These are phyloP conservation scores for Skeletonema grethae DNA, from an alignment of 108 stramenopile species.

Conservation along the genomic window DNA sequence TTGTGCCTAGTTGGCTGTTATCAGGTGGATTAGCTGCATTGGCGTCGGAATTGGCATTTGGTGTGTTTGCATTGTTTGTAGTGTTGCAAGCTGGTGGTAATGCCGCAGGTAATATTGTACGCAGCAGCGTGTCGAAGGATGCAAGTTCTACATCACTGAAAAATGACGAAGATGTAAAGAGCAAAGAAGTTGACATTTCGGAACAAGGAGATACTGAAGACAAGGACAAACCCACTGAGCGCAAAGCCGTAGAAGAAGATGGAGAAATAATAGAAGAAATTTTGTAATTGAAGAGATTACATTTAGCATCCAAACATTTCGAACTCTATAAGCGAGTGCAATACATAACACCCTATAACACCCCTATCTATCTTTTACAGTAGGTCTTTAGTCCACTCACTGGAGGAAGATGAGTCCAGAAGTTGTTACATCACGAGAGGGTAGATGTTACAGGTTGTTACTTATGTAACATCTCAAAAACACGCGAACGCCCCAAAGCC, in stretches of 20 bases:
- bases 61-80: slow-evolving; percentile 12
- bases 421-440: too few species aligned
- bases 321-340: too few species aligned
- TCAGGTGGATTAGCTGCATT: slow-evolving; percentile 22
- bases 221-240: background rate
- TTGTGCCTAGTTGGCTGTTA: slow-evolving; percentile 14
- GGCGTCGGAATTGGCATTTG: slow-evolving; percentile 25
- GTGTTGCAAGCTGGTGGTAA: slow-evolving; percentile 12
- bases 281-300: background rate
- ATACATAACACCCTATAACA: too few species aligned
- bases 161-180: background rate
- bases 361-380: too few species aligned
- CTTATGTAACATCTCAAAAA: too few species aligned
- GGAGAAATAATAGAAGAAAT: background rate
- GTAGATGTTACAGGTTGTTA: too few species aligned
- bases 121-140: background rate
- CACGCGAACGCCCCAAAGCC: too few species aligned
- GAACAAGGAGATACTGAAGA: background rate
- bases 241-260: background rate
- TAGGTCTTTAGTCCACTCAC: too few species aligned
- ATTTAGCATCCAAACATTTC: too few species aligned
- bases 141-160: background rate
- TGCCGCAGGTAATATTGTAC: background rate
- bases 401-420: too few species aligned
- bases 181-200: background rate